These are phyloP conservation scores for Clavispora santaluciae DNA, from an alignment of 805 yeast species.

Conservation along the genomic window DNA sequence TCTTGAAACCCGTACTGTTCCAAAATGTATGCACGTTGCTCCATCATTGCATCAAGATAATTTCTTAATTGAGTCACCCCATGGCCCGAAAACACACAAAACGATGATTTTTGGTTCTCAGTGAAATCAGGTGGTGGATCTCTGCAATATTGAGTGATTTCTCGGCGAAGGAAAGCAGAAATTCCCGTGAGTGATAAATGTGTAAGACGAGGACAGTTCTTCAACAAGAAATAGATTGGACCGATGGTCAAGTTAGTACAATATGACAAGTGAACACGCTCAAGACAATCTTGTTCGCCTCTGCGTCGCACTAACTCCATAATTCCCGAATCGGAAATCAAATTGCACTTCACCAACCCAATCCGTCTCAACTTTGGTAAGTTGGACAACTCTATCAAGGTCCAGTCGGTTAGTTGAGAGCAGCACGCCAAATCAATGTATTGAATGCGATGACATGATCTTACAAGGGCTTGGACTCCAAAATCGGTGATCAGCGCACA, in stretches of 20 bases:
- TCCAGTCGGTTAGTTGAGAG: conserved; percentile 76
- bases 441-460: conserved; percentile 77
- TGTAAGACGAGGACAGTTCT: conserved; percentile 79
- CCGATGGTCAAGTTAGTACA: conserved; percentile 75
- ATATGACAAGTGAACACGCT: conserved; percentile 89
- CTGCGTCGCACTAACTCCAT: conserved; percentile 61
- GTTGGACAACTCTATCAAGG: conserved; percentile 69
- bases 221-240: conserved; percentile 71
- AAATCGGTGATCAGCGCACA: conserved; percentile 85
- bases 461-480: conserved; percentile 72
- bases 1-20: conserved; percentile 14
- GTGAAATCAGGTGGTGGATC: conserved; percentile 91
- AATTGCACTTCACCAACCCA: conserved; percentile 86
- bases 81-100: conserved; percentile 90
- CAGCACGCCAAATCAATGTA: conserved; percentile 96
- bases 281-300: conserved; percentile 75
- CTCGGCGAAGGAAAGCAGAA: conserved; percentile 79
- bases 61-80: conserved; percentile 77
- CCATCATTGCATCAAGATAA: conserved; percentile 44
- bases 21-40: conserved; percentile 14
- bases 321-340: conserved; percentile 82
- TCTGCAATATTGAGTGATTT: conserved; percentile 81
- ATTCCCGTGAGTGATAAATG: conserved; percentile 93
- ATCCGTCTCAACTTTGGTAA: conserved; percentile 81
- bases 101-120: conserved; percentile 74